phyloP scores from a whole-genome alignment of 2,329 filamentous ascomycete species.

The Aspergillus caelatus region DNA sequence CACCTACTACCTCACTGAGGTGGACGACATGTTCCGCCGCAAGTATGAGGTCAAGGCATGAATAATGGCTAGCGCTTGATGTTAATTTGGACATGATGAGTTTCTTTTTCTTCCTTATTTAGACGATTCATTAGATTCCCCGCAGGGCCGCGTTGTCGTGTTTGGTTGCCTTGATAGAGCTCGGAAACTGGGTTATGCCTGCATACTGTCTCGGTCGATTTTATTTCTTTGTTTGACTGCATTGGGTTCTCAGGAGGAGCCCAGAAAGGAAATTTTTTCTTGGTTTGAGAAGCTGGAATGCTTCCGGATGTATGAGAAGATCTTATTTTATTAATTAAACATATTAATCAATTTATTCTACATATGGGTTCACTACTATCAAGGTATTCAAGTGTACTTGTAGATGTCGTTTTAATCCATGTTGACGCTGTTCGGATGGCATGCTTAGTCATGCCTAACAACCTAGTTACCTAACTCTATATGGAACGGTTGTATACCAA shows the following conservation, averaged over 20 bases:
- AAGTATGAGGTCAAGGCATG: constrained; percentile 76
- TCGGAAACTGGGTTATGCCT: constrained; percentile 8
- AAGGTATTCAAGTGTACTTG: not conserved
- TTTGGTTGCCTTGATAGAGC: constrained; percentile 29
- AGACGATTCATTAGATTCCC: constrained; percentile 42
- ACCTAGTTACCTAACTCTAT: not conserved
- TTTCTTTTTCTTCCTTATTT: constrained; percentile 30
- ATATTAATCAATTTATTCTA: constrained; percentile 15
- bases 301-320: constrained; percentile 16
- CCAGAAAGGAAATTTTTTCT: constrained; percentile 2
- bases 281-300: constrained; percentile 12
- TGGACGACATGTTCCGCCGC: constrained; percentile 86
- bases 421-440: not conserved
- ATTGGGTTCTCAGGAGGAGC: constrained; percentile 7
- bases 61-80: constrained; percentile 23
- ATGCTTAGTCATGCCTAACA: not conserved
- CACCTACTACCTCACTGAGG: constrained; percentile 77
- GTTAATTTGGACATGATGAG: constrained; percentile 10
- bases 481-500: not conserved
- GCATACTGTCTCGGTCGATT: constrained; percentile 8
- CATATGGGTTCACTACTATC: not conserved
- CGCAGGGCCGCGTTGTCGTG: constrained; percentile 30
- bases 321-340: constrained; percentile 10
- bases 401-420: not conserved
- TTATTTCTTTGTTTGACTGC: constrained; percentile 4